Base-by-base conservation (phyloP, 345 rosid genomes). In the Salix udensis region DNA sequence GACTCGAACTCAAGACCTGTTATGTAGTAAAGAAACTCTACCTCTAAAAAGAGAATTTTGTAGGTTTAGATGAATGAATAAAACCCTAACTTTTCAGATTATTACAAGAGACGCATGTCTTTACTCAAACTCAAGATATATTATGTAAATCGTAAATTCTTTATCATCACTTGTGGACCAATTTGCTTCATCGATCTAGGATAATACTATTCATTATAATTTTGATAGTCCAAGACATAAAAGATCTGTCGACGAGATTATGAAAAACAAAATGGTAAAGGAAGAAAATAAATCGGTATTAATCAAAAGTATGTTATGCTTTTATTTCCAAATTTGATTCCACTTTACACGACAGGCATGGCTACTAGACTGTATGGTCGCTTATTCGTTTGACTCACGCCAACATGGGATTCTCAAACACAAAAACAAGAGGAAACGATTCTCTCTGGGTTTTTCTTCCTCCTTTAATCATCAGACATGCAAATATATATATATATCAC, bases 131-230 rank as follows among this genome's bases (percentile, higher is more conserved):
- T 28, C 30, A 0, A 30, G 4, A 30, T 0, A 30, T 30, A 3
- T 2, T 2, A 30, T 30, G 0, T 30, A 30, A 2, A 30, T 30
- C 4, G 4, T 0, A 30, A 30, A 30, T 30, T 31, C 0, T 31
- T 31, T 4, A 31, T 31, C 34, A 0, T 31, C 0, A 31, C 5
- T 31, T 4, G 0, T 4, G 0, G 34, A 31, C 34, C 7, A 48
- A 48, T 15, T 15, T 48, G 19, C 19, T 48, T 48, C 53, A 15
- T 48, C 53, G 53, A 48, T 48, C 53, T 21, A 48, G 53, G 2
- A 15, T 14, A 48, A 4, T 48, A 15, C 1, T 50, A 18, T 16
- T 19, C 55, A 50, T 6, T 50, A 18, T 16, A 50, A 15, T 50
- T 50, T 50, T 50, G 18, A 5, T 15, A 48, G 55, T 16, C 19